Conservation (phyloP, 2,329 filamentous ascomycete genomes). For the Aspergillus neoniger region DNA sequence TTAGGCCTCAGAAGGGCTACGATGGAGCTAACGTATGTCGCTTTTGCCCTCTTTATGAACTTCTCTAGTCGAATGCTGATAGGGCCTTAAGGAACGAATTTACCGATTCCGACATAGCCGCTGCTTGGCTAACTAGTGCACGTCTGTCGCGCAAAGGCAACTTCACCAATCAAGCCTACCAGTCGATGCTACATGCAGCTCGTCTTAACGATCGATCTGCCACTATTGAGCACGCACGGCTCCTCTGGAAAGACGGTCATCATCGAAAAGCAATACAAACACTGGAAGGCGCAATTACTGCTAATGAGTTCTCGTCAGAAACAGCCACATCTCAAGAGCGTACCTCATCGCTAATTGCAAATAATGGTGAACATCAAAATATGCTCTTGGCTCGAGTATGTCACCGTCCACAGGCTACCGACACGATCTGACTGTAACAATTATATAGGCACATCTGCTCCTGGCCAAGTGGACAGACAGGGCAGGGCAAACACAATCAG, state of each 20-base stretch:
- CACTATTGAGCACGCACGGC: constrained; percentile 88
- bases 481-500: constrained; percentile 88
- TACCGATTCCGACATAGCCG: constrained; percentile 72
- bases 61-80: constrained; percentile 15
- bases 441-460: constrained; percentile 70
- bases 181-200: constrained; percentile 86
- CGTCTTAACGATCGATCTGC: constrained; percentile 81
- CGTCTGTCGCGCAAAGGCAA: constrained; percentile 83
- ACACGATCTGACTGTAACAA: constrained; percentile 12
- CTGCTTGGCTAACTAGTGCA: constrained; percentile 82
- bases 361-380: constrained; percentile 53
- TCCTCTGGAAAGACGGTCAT: constrained; percentile 91
- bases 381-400: constrained; percentile 49
- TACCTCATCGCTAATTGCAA: constrained; percentile 40
- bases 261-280: constrained; percentile 93
- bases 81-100: constrained; percentile 54
- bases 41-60: neutral
- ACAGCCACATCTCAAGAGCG: constrained; percentile 41
- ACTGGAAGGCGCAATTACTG: constrained; percentile 80
- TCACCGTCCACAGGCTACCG: neutral
- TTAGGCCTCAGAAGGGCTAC: constrained; percentile 81
- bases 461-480: constrained; percentile 96
- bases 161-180: constrained; percentile 84
- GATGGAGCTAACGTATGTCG: constrained; percentile 68
- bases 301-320: constrained; percentile 68